phyloP scores from a whole-genome alignment of 306 rosid genomes.

The Gastrolobium villosum region DNA sequence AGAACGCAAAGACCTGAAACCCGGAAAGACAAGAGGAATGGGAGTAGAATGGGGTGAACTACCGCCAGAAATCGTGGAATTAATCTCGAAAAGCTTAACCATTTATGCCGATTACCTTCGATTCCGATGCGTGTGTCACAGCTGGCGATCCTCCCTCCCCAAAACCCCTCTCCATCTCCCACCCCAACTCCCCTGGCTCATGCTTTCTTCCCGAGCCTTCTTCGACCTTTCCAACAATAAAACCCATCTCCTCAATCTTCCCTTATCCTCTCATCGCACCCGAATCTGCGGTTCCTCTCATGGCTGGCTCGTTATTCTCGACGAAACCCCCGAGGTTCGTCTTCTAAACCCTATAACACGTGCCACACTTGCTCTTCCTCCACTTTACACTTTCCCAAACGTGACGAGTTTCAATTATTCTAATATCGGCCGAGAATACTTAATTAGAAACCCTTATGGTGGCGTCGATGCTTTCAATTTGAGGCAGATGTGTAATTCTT shows the following conservation, averaged over 20 bases:
- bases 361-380: constrained; percentile 61
- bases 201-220: constrained; percentile 67
- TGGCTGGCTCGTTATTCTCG: constrained; percentile 71
- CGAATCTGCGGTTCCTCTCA: constrained; percentile 79
- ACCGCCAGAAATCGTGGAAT: constrained; percentile 64
- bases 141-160: constrained; percentile 59
- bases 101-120: constrained; percentile 65
- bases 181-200: constrained; percentile 78
- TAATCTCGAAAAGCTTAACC: constrained; percentile 51
- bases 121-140: constrained; percentile 61
- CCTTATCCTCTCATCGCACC: constrained; percentile 56
- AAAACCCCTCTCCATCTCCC: constrained; percentile 66
- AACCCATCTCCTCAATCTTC: constrained; percentile 67
- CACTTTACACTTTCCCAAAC: constrained; percentile 70
- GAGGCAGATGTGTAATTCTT: constrained; percentile 67
- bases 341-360: constrained; percentile 72
- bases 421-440: constrained; percentile 68
- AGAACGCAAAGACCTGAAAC: too few species aligned
- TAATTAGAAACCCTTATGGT: constrained; percentile 48
- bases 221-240: constrained; percentile 59
- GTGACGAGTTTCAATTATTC: constrained; percentile 62
- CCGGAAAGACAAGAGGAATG: constrained; percentile 32
- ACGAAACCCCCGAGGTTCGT: constrained; percentile 62
- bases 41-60: constrained; percentile 61
- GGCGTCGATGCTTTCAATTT: constrained; percentile 44